A percentile compares a stretch with the other conserved stretches of the same genome.
phyloP scores from a whole-genome alignment of 371 early-diverging fungal species.

The Apophysomyces elegans region DNA sequence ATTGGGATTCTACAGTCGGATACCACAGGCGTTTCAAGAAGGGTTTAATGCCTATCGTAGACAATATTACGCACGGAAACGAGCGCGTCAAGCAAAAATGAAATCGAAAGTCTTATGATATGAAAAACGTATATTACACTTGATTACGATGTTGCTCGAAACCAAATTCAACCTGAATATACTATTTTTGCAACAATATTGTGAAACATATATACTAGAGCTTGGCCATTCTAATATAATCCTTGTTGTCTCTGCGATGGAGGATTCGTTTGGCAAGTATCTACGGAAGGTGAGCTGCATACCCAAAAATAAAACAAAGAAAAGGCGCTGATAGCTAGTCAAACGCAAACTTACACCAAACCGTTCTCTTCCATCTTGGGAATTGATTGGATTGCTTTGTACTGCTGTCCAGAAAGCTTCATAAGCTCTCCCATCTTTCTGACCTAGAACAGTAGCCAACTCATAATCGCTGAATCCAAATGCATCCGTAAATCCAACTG shows the following conservation, averaged over 20 bases:
- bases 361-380: slow-evolving; percentile 23
- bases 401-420: slow-evolving; percentile 67
- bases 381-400: slow-evolving; percentile 68
- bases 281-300: slow-evolving; percentile 16
- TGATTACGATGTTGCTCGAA: not conserved
- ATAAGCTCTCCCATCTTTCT: slow-evolving; percentile 71
- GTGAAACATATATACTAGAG: slow-evolving; percentile 18
- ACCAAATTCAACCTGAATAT: not conserved
- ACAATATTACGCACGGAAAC: slow-evolving; percentile 56
- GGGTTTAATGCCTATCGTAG: slow-evolving; percentile 67
- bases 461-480: slow-evolving; percentile 69
- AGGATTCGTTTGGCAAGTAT: slow-evolving; percentile 20
- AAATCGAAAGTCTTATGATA: slow-evolving; percentile 27
- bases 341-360: slow-evolving; percentile 25
- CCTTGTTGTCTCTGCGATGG: slow-evolving; percentile 23
- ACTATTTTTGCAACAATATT: not conserved
- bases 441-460: slow-evolving; percentile 68
- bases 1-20: slow-evolving; percentile 59
- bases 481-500: slow-evolving; percentile 68
- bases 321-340: not conserved
- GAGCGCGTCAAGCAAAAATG: slow-evolving; percentile 51
- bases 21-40: slow-evolving; percentile 67
- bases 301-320: not conserved
- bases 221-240: slow-evolving; percentile 24
- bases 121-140: not conserved